Conservation (phyloP, 2,329 filamentous ascomycete species). For the Cladobotryum mycophilum region DNA sequence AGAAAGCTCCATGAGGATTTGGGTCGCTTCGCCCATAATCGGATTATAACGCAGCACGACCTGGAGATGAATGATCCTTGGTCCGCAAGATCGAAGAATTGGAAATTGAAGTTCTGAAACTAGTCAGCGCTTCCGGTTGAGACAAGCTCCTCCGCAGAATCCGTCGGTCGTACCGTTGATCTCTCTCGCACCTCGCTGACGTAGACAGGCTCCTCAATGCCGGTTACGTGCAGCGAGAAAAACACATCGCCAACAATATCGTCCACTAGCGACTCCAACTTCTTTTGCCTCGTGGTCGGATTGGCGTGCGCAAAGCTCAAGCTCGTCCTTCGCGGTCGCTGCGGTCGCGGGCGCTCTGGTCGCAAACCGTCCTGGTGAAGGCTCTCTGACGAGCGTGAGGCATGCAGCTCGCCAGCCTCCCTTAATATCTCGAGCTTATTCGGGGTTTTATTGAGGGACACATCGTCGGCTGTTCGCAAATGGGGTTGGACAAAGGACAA, state of each 20-base stretch:
- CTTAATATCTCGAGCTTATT: slow-evolving; percentile 55
- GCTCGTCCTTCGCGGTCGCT: slow-evolving; percentile 40
- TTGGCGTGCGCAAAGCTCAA: slow-evolving; percentile 41
- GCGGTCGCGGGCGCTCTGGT: slow-evolving; percentile 1
- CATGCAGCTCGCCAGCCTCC: slow-evolving; percentile 43
- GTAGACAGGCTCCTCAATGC: slow-evolving; percentile 69
- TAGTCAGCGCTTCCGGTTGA: slow-evolving; percentile 3
- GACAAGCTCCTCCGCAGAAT: background rate
- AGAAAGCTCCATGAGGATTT: slow-evolving; percentile 54
- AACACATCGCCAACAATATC: slow-evolving; percentile 78
- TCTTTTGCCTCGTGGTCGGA: slow-evolving; percentile 58
- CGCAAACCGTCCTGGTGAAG: slow-evolving; percentile 31
- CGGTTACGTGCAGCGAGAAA: slow-evolving; percentile 72
- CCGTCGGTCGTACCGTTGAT: slow-evolving; percentile 51
- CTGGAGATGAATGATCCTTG: slow-evolving; percentile 60
- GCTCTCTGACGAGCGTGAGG: slow-evolving; percentile 50
- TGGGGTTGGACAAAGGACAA: slow-evolving; percentile 58
- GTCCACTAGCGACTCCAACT: slow-evolving; percentile 66
- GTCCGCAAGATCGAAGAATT: slow-evolving; percentile 68
- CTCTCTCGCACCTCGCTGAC: slow-evolving; percentile 75
- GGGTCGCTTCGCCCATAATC: slow-evolving; percentile 64
- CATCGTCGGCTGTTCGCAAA: slow-evolving; percentile 71
- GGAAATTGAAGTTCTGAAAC: slow-evolving; percentile 74
- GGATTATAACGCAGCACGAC: slow-evolving; percentile 57
- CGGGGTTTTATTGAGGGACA: slow-evolving; percentile 62